These are phyloP conservation scores for Trichoderma erinaceum DNA, from an alignment of 495 filamentous ascomycete genomes.

Conservation along the genomic window DNA sequence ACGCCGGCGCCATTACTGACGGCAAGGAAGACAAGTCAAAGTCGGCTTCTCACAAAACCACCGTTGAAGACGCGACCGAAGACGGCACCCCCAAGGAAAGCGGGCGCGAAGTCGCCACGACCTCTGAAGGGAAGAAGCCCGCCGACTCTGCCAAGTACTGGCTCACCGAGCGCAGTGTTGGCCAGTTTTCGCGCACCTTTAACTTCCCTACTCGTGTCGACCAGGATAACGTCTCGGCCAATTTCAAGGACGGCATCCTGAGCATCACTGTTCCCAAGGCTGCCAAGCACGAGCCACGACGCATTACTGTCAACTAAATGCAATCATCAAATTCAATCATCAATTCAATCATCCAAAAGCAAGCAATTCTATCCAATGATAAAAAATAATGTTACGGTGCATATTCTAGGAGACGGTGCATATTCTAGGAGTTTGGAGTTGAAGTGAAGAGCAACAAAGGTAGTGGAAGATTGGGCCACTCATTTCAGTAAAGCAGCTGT, in stretches of 20 bases:
- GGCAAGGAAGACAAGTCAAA: conserved; percentile 24
- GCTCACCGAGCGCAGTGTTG: conserved; percentile 72
- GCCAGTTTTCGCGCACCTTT: conserved; percentile 75
- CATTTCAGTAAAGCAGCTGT: background rate
- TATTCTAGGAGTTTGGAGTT: background rate
- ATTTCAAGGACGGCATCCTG: conserved; percentile 52
- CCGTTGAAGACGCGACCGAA: conserved; percentile 52
- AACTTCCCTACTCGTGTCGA: conserved; percentile 69
- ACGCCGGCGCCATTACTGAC: conserved; percentile 28
- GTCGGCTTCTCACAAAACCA: conserved; percentile 46
- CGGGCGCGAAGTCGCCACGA: conserved; percentile 16
- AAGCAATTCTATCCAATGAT: background rate
- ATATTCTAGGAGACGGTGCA: too few species aligned
- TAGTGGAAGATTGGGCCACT: background rate
- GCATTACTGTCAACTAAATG: conserved; percentile 9
- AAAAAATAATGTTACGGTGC: background rate
- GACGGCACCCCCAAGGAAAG: background rate
- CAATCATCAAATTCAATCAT: background rate
- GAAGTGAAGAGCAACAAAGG: background rate
- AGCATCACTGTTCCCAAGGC: conserved; percentile 70
- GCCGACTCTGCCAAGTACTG: conserved; percentile 53
- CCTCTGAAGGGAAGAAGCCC: conserved; percentile 24
- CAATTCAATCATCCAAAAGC: background rate
- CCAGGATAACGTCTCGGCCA: conserved; percentile 72
- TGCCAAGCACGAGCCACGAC: conserved; percentile 36